phyloP scores from a whole-genome alignment of 371 early-diverging fungal species.

The Choanephora cucurbitarum region DNA sequence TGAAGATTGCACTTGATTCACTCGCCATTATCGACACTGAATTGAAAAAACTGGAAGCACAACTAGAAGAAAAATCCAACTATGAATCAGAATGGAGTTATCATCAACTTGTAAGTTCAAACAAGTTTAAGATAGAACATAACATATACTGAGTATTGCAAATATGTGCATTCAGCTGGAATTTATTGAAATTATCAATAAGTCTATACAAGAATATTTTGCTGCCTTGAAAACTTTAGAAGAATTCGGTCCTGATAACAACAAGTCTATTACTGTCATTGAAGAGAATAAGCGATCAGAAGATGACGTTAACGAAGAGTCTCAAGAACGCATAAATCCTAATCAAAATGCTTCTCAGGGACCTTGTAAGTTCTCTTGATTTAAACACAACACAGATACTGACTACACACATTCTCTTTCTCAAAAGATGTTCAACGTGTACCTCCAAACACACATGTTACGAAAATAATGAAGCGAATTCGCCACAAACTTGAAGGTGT shows the following conservation, averaged over 20 bases:
- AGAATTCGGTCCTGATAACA: conserved; percentile 43
- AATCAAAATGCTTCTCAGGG: conserved; percentile 13
- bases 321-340: not conserved
- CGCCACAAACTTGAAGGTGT: conserved; percentile 72
- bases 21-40: conserved; percentile 13
- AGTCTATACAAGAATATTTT: conserved; percentile 25
- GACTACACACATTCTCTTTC: not conserved
- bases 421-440: not conserved
- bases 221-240: conserved; percentile 36
- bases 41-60: conserved; percentile 19
- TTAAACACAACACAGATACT: too few relatives aligned
- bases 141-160: not conserved
- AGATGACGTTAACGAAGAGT: not conserved
- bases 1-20: conserved; percentile 22
- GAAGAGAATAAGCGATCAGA: conserved; percentile 3
- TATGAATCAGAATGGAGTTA: conserved; percentile 31
- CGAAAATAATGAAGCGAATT: conserved; percentile 62
- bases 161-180: conserved; percentile 5
- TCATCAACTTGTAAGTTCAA: conserved; percentile 23
- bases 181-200: conserved; percentile 8
- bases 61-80: conserved; percentile 12
- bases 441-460: conserved; percentile 57
- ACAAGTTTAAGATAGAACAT: not conserved
- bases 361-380: conserved; percentile 8
- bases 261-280: conserved; percentile 6